phyloP scores from a whole-genome alignment of 148 eudicot genomes.

The Chenopodium album region DNA sequence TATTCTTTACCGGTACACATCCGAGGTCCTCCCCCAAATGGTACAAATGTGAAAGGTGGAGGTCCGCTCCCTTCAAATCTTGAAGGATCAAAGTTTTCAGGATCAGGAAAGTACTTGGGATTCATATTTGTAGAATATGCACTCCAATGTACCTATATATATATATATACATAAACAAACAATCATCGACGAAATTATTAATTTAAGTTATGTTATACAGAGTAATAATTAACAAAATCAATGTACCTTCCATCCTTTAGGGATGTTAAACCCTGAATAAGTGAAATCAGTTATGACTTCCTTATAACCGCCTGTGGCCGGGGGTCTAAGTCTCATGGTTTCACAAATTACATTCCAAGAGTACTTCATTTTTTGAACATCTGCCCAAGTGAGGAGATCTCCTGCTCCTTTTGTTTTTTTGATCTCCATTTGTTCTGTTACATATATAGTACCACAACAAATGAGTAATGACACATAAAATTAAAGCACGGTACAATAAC shows the following conservation, averaged over 20 bases:
- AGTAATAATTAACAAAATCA: no score
- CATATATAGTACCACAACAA: no score
- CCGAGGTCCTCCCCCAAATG: slow-evolving; percentile 1
- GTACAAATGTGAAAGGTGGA: slow-evolving; percentile 1
- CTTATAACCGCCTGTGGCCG: slow-evolving; percentile 29
- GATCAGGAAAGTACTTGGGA: slow-evolving; percentile 5
- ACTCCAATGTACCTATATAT: slow-evolving; percentile 8
- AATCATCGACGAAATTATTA: no score
- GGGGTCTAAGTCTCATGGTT: slow-evolving; percentile 27
- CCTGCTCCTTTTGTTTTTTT: slow-evolving; percentile 13
- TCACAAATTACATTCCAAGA: slow-evolving; percentile 32
- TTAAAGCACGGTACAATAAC: no score
- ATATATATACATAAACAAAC: no score
- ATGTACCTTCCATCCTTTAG: slow-evolving; percentile 36
- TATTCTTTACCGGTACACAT: slow-evolving; percentile 5
- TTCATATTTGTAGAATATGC: slow-evolving; percentile 6
- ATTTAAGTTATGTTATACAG: no score
- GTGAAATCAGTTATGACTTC: slow-evolving; percentile 27
- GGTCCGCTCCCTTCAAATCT: slow-evolving; percentile 5
- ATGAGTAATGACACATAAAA: no score
- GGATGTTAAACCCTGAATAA: slow-evolving; percentile 30
- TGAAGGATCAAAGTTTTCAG: slow-evolving; percentile 6
- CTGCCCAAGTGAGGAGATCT: slow-evolving; percentile 31
- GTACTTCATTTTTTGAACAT: slow-evolving; percentile 34
- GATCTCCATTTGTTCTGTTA: slow-evolving; percentile 35